phyloP scores from a whole-genome alignment of 2,329 filamentous ascomycete species.

The Furcasterigmium sp. region DNA sequence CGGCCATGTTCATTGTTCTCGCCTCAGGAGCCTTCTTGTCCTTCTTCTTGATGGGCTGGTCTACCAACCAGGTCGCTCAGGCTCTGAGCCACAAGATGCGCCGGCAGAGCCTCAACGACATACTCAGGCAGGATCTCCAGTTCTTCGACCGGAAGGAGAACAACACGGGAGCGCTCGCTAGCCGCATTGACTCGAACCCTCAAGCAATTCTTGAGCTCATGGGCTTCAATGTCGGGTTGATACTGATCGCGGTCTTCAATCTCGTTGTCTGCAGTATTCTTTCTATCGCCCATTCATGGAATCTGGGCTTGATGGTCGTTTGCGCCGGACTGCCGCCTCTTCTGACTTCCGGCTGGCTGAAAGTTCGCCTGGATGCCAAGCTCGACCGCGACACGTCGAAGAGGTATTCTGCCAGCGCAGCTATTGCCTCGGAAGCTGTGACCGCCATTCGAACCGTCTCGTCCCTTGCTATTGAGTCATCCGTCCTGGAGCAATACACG shows the following conservation, averaged over 20 bases:
- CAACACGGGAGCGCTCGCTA: conserved; percentile 28
- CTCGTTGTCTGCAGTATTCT: conserved; percentile 32
- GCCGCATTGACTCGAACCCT: conserved; percentile 28
- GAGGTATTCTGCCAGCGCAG: conserved; percentile 27
- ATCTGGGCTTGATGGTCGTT: conserved; percentile 42
- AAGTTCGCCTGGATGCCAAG: conserved; percentile 32
- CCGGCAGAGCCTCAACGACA: conserved; percentile 20
- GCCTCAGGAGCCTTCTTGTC: conserved; percentile 37
- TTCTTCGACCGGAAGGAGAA: conserved; percentile 37
- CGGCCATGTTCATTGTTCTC: conserved; percentile 49
- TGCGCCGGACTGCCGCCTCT: conserved; percentile 33
- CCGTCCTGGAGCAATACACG: conserved; percentile 22
- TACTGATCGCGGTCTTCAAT: conserved; percentile 30
- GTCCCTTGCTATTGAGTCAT: conserved; percentile 34
- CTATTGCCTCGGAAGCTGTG: conserved; percentile 37
- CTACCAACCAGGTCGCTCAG: conserved; percentile 26
- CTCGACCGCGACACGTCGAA: conserved; percentile 30
- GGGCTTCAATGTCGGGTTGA: conserved; percentile 34
- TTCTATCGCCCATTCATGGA: conserved; percentile 39
- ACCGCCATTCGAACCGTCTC: conserved; percentile 34
- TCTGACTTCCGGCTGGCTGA: conserved; percentile 28
- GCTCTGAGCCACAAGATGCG: conserved; percentile 18
- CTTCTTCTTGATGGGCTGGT: conserved; percentile 34
- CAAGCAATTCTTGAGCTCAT: conserved; percentile 35
- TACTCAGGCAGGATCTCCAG: conserved; percentile 33